phyloP scores from a whole-genome alignment of 352 stramenopile genomes.

The Globisporangium recalcitrans region DNA sequence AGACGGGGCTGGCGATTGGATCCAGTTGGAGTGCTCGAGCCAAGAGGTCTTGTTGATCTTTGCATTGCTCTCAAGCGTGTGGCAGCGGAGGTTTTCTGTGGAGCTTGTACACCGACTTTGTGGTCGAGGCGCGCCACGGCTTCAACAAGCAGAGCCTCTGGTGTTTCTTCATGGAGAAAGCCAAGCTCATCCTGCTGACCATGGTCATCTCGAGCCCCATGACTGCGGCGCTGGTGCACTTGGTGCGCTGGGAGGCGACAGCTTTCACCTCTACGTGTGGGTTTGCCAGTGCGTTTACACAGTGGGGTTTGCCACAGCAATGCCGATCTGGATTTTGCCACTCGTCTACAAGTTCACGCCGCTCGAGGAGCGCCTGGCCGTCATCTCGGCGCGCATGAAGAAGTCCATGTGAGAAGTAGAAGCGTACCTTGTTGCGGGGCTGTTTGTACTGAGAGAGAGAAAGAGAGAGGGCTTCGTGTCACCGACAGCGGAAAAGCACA shows the following conservation, averaged over 20 bases:
- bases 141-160: conserved; percentile 96
- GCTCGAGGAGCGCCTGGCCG: conserved; percentile 26
- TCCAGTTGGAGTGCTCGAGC: too few species aligned
- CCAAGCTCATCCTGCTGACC: conserved; percentile 89
- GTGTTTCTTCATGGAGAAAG: conserved; percentile 95
- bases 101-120: conserved; percentile 94
- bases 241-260: conserved; percentile 69
- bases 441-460: neutral
- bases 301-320: conserved; percentile 94
- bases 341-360: conserved; percentile 95
- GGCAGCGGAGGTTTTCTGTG: too few species aligned
- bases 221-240: conserved; percentile 47
- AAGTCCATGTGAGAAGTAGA: neutral
- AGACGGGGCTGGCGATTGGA: too few species aligned
- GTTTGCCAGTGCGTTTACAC: conserved; percentile 90
- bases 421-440: neutral
- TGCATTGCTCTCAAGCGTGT: too few species aligned
- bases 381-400: neutral
- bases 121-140: conserved; percentile 94
- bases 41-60: too few species aligned
- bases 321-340: conserved; percentile 94
- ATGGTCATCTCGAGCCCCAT: conserved; percentile 64
- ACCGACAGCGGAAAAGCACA: neutral
- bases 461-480: neutral
- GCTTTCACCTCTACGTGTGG: conserved; percentile 93